Percentiles rank a stretch among this genome's conserved stretches.
phyloP scores from a whole-genome alignment of 345 rosid species.

The Eucalyptus pauciflora region DNA sequence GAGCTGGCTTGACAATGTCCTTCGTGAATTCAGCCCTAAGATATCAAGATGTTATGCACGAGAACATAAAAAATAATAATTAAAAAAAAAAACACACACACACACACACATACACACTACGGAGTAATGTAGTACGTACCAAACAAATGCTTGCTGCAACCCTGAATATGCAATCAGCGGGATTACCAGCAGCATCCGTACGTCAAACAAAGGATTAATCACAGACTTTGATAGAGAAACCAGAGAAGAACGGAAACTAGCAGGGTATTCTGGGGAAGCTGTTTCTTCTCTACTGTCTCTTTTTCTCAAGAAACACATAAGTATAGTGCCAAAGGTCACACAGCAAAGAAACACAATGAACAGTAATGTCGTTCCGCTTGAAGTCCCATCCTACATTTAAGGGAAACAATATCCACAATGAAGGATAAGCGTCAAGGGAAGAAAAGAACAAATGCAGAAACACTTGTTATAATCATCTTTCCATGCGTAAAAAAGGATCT shows the following conservation, averaged over 20 bases:
- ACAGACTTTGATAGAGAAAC: conserved; percentile 41
- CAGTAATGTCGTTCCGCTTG: conserved; percentile 60
- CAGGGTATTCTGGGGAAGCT: conserved; percentile 27
- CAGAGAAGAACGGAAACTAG: conserved; percentile 36
- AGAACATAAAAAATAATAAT: not conserved
- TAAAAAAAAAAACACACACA: no score
- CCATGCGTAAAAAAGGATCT: not conserved
- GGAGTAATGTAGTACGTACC: conserved; percentile 27
- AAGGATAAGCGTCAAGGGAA: not conserved
- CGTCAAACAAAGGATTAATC: conserved; percentile 55
- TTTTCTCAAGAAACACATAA: conserved; percentile 72
- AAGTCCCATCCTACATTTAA: conserved; percentile 57
- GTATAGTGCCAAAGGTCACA: conserved; percentile 65
- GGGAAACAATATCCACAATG: not conserved
- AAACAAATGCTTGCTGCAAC: conserved; percentile 90
- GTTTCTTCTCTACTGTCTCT: conserved; percentile 42
- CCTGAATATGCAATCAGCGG: conserved; percentile 92
- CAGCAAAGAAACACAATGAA: conserved; percentile 61
- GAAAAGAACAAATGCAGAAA: not conserved
- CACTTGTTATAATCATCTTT: not conserved
- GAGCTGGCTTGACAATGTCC: conserved; percentile 68
- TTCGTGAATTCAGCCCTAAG: conserved; percentile 87
- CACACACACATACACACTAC: not conserved
- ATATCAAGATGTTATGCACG: not conserved
- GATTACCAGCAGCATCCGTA: conserved; percentile 64